These are phyloP conservation scores for Barnettozyma vustinii DNA, from an alignment of 805 yeast species.

Conservation along the genomic window DNA sequence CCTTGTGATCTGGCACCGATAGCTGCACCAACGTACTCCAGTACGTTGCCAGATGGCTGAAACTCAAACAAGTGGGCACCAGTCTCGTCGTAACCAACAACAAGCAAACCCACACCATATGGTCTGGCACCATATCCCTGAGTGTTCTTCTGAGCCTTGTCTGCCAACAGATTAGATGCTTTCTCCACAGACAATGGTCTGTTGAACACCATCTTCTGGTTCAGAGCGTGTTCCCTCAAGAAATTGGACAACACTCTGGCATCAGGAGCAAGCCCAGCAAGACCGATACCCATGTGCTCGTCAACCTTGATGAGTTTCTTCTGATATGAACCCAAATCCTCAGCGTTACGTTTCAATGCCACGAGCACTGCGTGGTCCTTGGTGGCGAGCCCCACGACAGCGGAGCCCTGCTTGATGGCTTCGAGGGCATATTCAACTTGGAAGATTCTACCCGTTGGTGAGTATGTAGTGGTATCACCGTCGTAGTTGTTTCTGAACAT, in stretches of 20 bases:
- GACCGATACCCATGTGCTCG: conserved; percentile 88
- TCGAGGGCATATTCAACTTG: conserved; percentile 84
- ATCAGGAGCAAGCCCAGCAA: conserved; percentile 98
- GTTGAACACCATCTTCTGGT: conserved; percentile 76
- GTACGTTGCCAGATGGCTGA: conserved; percentile 90
- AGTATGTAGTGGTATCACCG: conserved; percentile 96
- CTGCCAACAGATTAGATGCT: conserved; percentile 84
- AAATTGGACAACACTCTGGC: conserved; percentile 90
- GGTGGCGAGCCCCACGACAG: conserved; percentile 91
- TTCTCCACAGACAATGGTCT: conserved; percentile 78
- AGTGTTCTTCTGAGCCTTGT: conserved; percentile 95
- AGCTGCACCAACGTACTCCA: conserved; percentile 90
- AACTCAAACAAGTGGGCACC: conserved; percentile 95
- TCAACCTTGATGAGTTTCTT: conserved; percentile 89
- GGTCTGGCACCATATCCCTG: conserved; percentile 96
- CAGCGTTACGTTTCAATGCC: conserved; percentile 94
- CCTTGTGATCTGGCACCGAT: conserved; percentile 99
- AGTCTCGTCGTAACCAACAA: conserved; percentile 86
- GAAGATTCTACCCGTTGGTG: conserved; percentile 90
- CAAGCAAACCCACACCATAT: conserved; percentile 91
- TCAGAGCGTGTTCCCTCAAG: conserved; percentile 87
- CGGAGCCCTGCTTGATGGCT: conserved; percentile 97
- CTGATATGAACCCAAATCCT: conserved; percentile 95
- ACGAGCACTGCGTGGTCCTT: conserved; percentile 85
- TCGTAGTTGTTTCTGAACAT: conserved; percentile 97